Evolutionary conservation across 805 yeast genomes (phyloP).

Genomic region (Starmerella bacillaris): DNA sequence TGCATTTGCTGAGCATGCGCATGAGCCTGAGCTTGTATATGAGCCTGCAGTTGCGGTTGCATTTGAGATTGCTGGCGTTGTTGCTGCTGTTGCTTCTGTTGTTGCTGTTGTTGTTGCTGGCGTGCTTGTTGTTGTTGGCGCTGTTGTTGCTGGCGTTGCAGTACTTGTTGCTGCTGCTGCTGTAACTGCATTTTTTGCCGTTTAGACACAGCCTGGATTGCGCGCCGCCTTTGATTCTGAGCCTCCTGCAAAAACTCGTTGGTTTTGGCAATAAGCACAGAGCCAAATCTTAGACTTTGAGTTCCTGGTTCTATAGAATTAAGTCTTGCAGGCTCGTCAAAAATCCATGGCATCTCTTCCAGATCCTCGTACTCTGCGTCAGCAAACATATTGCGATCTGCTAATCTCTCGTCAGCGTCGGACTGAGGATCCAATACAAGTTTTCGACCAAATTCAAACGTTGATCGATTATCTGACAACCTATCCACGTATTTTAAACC

Average conservation of each 20-base stretch:
- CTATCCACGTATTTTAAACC: no score
- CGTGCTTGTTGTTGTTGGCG: conserved; percentile 8
- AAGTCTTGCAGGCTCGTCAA: conserved; percentile 63
- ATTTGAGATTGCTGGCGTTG: conserved; percentile 4
- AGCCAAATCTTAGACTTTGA: conserved; percentile 77
- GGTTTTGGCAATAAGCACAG: conserved; percentile 75
- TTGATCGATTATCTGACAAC: no score
- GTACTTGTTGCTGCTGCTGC: conserved; percentile 21
- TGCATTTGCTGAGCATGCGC: conserved; percentile 1
- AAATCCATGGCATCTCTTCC: conserved; percentile 10
- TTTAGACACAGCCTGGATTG: conserved; percentile 23
- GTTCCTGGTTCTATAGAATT: conserved; percentile 73
- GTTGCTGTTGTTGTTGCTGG: conserved; percentile 14
- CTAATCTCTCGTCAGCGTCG: conserved; percentile 25
- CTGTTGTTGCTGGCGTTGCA: conserved; percentile 13
- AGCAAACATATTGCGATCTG: conserved; percentile 44
- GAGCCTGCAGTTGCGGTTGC: no score
- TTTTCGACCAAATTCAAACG: conserved; percentile 2
- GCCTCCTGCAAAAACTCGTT: conserved; percentile 65
- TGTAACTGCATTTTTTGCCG: conserved; percentile 23
- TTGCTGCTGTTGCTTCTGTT: conserved; percentile 7
- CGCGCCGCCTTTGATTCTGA: conserved; percentile 50
- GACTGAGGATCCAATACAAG: conserved; percentile 18
- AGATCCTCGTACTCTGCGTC: conserved; percentile 34
- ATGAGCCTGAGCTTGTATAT: background rate